Percentiles rank a stretch among this genome's conserved stretches.
Conservation (phyloP, 305 asterid species). For the Rubia balearica region DNA sequence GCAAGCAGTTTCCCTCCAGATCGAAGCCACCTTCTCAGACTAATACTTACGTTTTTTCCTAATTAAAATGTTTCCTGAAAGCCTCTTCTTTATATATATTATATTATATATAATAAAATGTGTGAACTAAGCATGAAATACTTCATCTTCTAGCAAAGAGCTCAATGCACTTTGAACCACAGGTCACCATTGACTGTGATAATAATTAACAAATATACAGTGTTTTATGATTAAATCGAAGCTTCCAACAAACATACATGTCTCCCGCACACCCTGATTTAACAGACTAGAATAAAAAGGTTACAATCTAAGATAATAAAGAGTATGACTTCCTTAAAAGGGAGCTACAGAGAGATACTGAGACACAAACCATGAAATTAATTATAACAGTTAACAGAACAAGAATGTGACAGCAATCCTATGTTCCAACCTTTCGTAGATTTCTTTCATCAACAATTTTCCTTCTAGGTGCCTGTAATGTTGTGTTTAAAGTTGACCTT, state of each 20-base stretch:
- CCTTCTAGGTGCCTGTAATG: slow-evolving; percentile 76
- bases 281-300: background rate
- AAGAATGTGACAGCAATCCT: background rate
- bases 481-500: slow-evolving; percentile 49
- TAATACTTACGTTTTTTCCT: background rate
- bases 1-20: background rate
- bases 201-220: background rate
- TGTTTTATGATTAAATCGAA: background rate
- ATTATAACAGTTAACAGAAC: background rate
- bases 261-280: background rate
- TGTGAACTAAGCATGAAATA: background rate
- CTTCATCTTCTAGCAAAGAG: background rate
- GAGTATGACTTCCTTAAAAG: background rate
- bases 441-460: slow-evolving; percentile 95
- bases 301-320: background rate
- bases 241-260: background rate
- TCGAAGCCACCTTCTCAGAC: background rate
- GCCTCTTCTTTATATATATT: no score
- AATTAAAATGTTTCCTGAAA: no score
- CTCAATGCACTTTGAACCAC: background rate
- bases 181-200: background rate
- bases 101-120: background rate
- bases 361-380: background rate
- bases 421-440: slow-evolving; percentile 66
- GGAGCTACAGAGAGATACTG: background rate